phyloP scores from a whole-genome alignment of 352 stramenopile genomes.

The Phytophthora parvispora region DNA sequence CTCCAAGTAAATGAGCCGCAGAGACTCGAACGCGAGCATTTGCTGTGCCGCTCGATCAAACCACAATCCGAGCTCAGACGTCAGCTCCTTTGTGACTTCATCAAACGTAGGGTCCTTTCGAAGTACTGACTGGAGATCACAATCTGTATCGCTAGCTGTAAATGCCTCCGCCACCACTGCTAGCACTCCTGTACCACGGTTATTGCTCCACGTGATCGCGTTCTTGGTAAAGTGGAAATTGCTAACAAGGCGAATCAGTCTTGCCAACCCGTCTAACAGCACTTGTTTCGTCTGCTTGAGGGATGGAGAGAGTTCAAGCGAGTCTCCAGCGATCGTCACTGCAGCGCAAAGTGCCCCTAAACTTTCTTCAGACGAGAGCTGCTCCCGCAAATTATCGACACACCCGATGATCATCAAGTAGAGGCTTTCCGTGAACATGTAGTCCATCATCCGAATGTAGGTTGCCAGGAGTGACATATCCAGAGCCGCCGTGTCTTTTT shows the following conservation, averaged over 20 bases:
- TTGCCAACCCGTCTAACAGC: slow-evolving; percentile 58
- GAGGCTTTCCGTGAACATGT: slow-evolving; percentile 77
- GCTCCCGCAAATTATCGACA: slow-evolving; percentile 39
- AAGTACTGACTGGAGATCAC: slow-evolving; percentile 65
- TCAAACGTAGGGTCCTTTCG: slow-evolving; percentile 53
- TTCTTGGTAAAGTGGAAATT: slow-evolving; percentile 81
- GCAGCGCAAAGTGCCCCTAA: slow-evolving; percentile 56
- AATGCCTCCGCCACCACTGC: slow-evolving; percentile 44
- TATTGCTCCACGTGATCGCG: slow-evolving; percentile 62
- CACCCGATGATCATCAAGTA: slow-evolving; percentile 72
- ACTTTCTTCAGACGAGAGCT: slow-evolving; percentile 52
- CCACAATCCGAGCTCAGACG: slow-evolving; percentile 45
- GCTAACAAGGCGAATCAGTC: slow-evolving; percentile 61
- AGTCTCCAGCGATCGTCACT: slow-evolving; percentile 54
- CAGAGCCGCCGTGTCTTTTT: slow-evolving; percentile 53
- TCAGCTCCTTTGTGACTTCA: slow-evolving; percentile 39
- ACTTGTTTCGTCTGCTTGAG: slow-evolving; percentile 59
- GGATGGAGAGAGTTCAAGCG: slow-evolving; percentile 54
- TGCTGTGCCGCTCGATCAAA: slow-evolving; percentile 61
- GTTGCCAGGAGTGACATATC: slow-evolving; percentile 60
- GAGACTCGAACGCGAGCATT: slow-evolving; percentile 69
- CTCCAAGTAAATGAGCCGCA: slow-evolving; percentile 59
- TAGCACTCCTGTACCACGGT: slow-evolving; percentile 50
- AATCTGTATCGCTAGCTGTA: slow-evolving; percentile 31
- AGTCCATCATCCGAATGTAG: slow-evolving; percentile 72